Evolutionary conservation across 257 asterid genomes (phyloP).

Genomic region (Nicotiana sylvestris): DNA sequence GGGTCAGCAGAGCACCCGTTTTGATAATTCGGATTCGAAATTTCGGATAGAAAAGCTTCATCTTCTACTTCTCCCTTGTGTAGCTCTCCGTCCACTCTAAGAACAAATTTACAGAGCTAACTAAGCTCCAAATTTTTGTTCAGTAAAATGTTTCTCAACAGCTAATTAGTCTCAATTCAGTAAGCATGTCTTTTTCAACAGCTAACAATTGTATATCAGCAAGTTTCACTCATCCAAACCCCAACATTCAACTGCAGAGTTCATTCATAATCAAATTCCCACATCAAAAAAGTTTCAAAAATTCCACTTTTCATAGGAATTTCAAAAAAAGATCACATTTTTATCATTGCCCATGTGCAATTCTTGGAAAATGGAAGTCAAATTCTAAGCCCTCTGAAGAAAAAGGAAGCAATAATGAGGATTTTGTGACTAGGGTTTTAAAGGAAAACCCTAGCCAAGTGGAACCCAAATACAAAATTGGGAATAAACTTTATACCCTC

Average conservation of each 20-base stretch:
- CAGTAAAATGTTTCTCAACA: background rate
- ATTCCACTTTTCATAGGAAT: conserved; percentile 16
- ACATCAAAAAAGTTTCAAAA: conserved; percentile 17
- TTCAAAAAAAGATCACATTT: conserved; percentile 28
- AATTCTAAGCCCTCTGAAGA: conserved; percentile 33
- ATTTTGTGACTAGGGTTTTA: conserved; percentile 82
- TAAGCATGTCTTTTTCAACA: conserved; percentile 7
- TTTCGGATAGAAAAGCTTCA: background rate
- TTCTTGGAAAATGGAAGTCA: conserved; percentile 38
- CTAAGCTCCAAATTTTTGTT: background rate
- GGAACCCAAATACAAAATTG: conserved; percentile 74
- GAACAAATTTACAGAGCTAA: background rate
- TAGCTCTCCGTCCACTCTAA: background rate
- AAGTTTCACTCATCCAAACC: conserved; percentile 10
- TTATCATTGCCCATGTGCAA: conserved; percentile 26
- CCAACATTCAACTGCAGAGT: conserved; percentile 12
- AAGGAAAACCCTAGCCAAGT: conserved; percentile 91
- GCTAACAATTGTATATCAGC: conserved; percentile 11
- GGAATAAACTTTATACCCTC: conserved; percentile 63
- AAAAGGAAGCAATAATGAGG: conserved; percentile 41
- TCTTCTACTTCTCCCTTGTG: background rate
- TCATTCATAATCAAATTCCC: conserved; percentile 30
- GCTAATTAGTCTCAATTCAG: background rate
- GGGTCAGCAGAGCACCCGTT: background rate
- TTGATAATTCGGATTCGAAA: background rate